phyloP scores from a whole-genome alignment of 768 basidiomycete species.

The Pleurotus pulmonarius region DNA sequence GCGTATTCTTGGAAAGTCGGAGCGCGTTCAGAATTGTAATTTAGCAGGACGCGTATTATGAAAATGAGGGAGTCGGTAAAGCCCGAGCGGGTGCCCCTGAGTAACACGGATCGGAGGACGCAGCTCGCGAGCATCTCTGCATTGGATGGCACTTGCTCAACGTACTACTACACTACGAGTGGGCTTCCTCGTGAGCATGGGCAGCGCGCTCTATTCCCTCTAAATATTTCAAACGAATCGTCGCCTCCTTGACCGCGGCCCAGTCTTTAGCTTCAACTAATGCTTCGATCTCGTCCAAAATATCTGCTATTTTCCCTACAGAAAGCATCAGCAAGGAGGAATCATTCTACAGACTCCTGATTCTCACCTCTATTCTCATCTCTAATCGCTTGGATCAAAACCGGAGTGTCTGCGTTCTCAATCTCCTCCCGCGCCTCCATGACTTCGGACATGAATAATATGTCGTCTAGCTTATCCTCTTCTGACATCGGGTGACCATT shows the following conservation, averaged over 20 bases:
- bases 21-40: too few species aligned
- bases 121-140: too few species aligned
- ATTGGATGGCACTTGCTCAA: too few species aligned
- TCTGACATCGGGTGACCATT: constrained; percentile 61
- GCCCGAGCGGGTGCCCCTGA: too few species aligned
- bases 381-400: constrained; percentile 47
- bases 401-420: constrained; percentile 52
- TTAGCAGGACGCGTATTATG: too few species aligned
- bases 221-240: constrained; percentile 74
- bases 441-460: constrained; percentile 67
- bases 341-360: background rate
- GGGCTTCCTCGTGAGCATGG: background rate
- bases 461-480: constrained; percentile 68
- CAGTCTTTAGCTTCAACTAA: constrained; percentile 55
- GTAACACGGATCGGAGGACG: too few species aligned
- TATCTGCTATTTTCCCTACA: constrained; percentile 48
- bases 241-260: constrained; percentile 48
- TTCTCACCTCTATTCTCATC: constrained; percentile 49
- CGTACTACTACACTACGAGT: background rate
- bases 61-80: too few species aligned
- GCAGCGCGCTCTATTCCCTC: constrained; percentile 57
- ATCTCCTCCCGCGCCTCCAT: constrained; percentile 79
- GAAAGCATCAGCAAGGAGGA: background rate
- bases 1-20: too few species aligned
- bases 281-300: constrained; percentile 41